Evolutionary conservation across 2,329 filamentous ascomycete species (phyloP).

Genomic region (Zasmidium citrigriseum): DNA sequence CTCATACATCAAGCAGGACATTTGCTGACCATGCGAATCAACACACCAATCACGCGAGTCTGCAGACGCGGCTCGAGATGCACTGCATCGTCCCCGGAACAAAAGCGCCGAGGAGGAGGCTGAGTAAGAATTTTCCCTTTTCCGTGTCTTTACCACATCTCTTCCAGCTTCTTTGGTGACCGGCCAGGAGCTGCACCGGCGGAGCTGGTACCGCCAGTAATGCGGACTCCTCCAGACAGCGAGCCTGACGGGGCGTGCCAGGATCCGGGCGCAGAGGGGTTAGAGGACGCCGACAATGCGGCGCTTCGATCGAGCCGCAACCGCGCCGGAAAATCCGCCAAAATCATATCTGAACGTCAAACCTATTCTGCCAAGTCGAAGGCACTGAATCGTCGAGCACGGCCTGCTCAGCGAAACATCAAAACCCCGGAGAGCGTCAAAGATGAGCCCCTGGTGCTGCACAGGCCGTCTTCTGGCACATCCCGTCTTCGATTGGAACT

Average conservation of each 20-base stretch:
- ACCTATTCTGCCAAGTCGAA: not conserved
- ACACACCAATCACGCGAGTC: too few species aligned
- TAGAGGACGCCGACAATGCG: not conserved
- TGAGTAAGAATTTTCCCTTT: too few species aligned
- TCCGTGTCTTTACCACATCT: too few species aligned
- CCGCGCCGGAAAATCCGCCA: not conserved
- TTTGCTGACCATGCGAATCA: too few species aligned
- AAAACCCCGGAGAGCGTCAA: conserved; percentile 8
- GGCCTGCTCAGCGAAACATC: not conserved
- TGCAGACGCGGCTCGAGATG: too few species aligned
- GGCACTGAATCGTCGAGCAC: not conserved
- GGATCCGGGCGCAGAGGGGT: not conserved
- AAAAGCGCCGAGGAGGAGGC: too few species aligned
- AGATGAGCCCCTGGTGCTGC: conserved; percentile 5
- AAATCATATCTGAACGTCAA: not conserved
- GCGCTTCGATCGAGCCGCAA: not conserved
- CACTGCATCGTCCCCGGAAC: too few species aligned
- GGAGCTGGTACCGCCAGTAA: too few species aligned
- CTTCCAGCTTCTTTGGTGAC: too few species aligned
- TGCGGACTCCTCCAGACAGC: conserved; percentile 3
- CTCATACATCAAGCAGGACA: too few species aligned
- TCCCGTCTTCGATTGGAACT: conserved; percentile 15
- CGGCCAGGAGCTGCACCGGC: too few species aligned
- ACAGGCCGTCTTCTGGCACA: conserved; percentile 14
- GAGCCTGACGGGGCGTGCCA: not conserved